Base-by-base conservation (phyloP, 176 grass and related monocot genomes). In the Carex kokanica region DNA sequence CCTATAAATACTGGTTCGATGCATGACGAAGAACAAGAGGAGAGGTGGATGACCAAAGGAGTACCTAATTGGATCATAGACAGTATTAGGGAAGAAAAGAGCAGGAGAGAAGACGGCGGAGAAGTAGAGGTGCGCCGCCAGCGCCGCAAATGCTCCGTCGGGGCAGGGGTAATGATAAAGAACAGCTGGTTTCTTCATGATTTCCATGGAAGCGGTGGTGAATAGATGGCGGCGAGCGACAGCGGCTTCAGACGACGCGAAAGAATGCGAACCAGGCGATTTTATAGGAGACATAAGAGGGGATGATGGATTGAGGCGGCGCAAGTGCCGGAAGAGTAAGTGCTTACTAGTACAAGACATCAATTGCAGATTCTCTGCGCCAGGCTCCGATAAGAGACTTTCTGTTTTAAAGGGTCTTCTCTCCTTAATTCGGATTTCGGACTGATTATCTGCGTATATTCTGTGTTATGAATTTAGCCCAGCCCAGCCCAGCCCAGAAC, bases 91-190 rank as follows among this genome's bases (percentile, higher is more conserved):
- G 90, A 91, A 91, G 89, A 93, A 98, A 18, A 87, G 89, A 60
- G 92, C 92, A 36, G 95, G 92, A 20, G 66, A 78, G 5, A 84
- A 90, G 12, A 89, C 82, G 63, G 82, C 92, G 61, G 92, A 88
- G 87, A 98, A 98, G 91, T 98, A 94, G 64, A 98, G 95, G 68
- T 94, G 95, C 1, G 95, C 95, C 11, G 95, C 92, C 21, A 98
- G 92, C 56, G 95, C 95, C 2, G 95, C 95, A 18, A 98, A 98
- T 3, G 84, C 95, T 53, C 95, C 95, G 82, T 98, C 95, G 18
- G 95, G 92, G 79, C 92, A 98, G 34, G 95, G 92, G 68, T 94
- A 98, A 86, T 94, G 95, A 89, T 98, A 98, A 54, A 98, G 85
- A 56, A 98, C 95, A 64, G 92, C 90, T 32, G 95, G 86, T 14